Base-by-base conservation (phyloP, 2,329 filamentous ascomycete species). In the Aspergillus sp. region DNA sequence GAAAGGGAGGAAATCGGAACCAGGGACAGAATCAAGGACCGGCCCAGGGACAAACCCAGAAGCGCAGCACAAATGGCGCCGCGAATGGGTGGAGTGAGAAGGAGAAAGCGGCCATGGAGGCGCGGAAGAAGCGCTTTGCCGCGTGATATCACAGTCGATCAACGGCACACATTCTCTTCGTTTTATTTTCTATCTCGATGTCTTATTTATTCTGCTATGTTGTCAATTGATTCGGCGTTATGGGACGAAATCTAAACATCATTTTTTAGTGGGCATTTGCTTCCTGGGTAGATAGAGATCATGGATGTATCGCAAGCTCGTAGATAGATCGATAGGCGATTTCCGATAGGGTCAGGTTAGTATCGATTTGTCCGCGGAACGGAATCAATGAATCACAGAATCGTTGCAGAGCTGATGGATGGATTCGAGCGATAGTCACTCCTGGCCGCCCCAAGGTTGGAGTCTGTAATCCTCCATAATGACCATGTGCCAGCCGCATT, bases 101-200 rank as follows among this genome's bases (percentile, higher is more conserved):
- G 65, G 81, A 83, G 68, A 65, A 65, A 54, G 59, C 68, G 55
- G 80, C 79, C 5, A 71, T 81, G 66, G 81, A 83, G 62, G 80
- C 79, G 58, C 76, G 81, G 67, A 82, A 80, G 74, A 79, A 80
- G 72, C 76, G 79, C 55, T 83, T 83, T 66, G 74, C 72, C 25
- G 71, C 71, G 30, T 77, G 47, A 60, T 45, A 41, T 19, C 7
- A 22, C 7, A 31, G 51, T 43, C 45, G 38, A 13, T 31, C 28
- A 47, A 22, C 30, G 22, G 22, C 22, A 53, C 17, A 15, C 34
- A n/a, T 55, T 51, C 34, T 22, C 46, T 45, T 54, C 43, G 7
- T 38, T 23, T 31, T 34, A 54, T 54, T 58, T 50, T 23, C 31
- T 55, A 51, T 46, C 22, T 55, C 46, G 38, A 58, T 50, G 55